Percentiles rank a stretch among this genome's conserved stretches.
Evolutionary conservation across 2,329 filamentous ascomycete genomes (phyloP).

Genomic region (Capronia epimyces): DNA sequence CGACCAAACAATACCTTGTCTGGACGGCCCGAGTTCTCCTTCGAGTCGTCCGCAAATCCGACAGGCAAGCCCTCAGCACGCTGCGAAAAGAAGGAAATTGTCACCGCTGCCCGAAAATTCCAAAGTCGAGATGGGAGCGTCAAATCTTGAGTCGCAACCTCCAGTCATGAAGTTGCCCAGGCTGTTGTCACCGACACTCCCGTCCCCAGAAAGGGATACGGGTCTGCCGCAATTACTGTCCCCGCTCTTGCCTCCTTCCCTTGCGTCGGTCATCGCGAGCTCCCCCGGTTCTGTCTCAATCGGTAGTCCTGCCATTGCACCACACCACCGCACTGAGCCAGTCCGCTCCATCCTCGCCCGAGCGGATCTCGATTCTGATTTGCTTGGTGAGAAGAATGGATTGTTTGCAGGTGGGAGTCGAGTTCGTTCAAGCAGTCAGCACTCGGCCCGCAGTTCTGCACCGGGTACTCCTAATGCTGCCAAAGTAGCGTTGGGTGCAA

Average conservation of each 20-base stretch:
- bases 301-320: constrained; percentile 15
- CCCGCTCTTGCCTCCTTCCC: constrained; percentile 25
- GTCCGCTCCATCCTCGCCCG: constrained; percentile 23
- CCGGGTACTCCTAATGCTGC: constrained; percentile 17
- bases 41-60: neutral
- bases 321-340: constrained; percentile 21
- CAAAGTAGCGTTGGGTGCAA: constrained; percentile 12
- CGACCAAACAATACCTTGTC: neutral
- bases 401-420: constrained; percentile 9
- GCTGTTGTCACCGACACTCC: constrained; percentile 25
- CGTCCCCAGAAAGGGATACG: constrained; percentile 22
- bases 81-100: constrained; percentile 39
- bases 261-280: constrained; percentile 21
- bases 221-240: constrained; percentile 26
- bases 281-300: constrained; percentile 10
- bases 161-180: constrained; percentile 21
- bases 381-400: constrained; percentile 9
- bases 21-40: constrained; percentile 10
- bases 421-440: constrained; percentile 26
- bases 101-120: constrained; percentile 29
- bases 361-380: constrained; percentile 16
- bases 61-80: constrained; percentile 28
- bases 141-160: constrained; percentile 8
- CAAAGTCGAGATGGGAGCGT: neutral
- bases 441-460: constrained; percentile 20